These are phyloP conservation scores for Golubevia sp. DNA, from an alignment of 1,284 basidiomycete genomes.

Conservation along the genomic window DNA sequence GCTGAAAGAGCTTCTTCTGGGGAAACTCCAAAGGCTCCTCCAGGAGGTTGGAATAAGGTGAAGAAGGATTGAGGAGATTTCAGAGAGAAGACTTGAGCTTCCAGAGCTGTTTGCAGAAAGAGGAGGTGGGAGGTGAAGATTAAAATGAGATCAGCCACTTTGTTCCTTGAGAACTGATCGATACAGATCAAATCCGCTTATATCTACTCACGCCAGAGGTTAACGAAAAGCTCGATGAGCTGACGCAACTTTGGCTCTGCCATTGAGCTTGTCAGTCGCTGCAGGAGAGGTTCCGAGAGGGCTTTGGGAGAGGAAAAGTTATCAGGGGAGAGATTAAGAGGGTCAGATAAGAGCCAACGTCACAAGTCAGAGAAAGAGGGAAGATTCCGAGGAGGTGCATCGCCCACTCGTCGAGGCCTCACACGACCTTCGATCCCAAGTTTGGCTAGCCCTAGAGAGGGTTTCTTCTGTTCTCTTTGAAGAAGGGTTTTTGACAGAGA, in stretches of 20 bases:
- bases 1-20: slow-evolving; percentile 30
- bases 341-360: not conserved
- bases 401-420: slow-evolving; percentile 9
- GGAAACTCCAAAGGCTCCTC: slow-evolving; percentile 65
- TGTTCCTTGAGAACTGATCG: too few species aligned
- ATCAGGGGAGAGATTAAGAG: not conserved
- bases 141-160: too few species aligned
- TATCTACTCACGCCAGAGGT: slow-evolving; percentile 38
- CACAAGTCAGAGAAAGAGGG: slow-evolving; percentile 67
- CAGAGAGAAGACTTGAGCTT: slow-evolving; percentile 48
- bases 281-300: slow-evolving; percentile 46
- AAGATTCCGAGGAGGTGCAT: slow-evolving; percentile 69
- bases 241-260: slow-evolving; percentile 51
- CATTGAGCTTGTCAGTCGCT: slow-evolving; percentile 46
- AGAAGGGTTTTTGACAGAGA: slow-evolving; percentile 8
- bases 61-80: slow-evolving; percentile 40
- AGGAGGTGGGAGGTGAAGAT: not conserved
- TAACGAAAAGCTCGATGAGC: slow-evolving; percentile 56
- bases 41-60: slow-evolving; percentile 29
- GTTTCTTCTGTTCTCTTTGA: not conserved
- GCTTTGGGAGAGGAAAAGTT: slow-evolving; percentile 3
- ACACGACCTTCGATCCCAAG: slow-evolving; percentile 7
- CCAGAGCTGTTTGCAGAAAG: slow-evolving; percentile 6
- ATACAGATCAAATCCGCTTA: too few species aligned
- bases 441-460: slow-evolving; percentile 9